A percentile compares a stretch with the other conserved stretches of the same genome.
These are phyloP conservation scores for Solanum tarapatanum DNA, from an alignment of 257 asterid genomes.

Conservation along the genomic window DNA sequence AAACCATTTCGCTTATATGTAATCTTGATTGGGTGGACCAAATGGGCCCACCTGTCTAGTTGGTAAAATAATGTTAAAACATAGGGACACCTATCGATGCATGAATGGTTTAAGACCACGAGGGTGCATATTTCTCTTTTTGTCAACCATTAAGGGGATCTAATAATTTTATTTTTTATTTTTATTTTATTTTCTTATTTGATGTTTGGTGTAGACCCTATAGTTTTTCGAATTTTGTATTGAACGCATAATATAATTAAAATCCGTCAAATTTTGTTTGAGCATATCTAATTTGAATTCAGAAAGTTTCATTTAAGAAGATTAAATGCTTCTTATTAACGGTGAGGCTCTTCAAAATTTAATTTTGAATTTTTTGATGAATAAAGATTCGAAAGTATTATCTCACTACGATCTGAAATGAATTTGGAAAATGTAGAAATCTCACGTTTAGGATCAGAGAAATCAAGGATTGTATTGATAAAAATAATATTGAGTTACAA, in stretches of 20 bases:
- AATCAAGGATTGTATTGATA: no score
- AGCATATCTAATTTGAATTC: not conserved
- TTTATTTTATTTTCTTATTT: not conserved
- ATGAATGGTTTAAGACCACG: not conserved
- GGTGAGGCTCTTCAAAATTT: not conserved
- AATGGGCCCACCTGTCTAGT: conserved; percentile 51
- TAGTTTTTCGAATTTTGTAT: no score
- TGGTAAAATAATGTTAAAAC: not conserved
- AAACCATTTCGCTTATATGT: not conserved
- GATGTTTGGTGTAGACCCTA: not conserved
- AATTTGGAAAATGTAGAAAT: not conserved
- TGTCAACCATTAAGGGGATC: not conserved
- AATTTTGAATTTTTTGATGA: not conserved
- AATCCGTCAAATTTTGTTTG: no score
- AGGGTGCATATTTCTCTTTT: not conserved
- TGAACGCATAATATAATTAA: not conserved
- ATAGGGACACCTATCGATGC: not conserved
- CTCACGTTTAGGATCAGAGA: no score
- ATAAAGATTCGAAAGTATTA: not conserved
- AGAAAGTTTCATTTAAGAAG: not conserved
- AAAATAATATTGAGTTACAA: no score
- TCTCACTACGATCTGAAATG: not conserved
- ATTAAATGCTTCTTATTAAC: not conserved
- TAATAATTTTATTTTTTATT: not conserved
- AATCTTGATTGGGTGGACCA: conserved; percentile 37